Evolutionary conservation across 2,329 filamentous ascomycete genomes (phyloP).

Genomic region (Neofusicoccum ribis): DNA sequence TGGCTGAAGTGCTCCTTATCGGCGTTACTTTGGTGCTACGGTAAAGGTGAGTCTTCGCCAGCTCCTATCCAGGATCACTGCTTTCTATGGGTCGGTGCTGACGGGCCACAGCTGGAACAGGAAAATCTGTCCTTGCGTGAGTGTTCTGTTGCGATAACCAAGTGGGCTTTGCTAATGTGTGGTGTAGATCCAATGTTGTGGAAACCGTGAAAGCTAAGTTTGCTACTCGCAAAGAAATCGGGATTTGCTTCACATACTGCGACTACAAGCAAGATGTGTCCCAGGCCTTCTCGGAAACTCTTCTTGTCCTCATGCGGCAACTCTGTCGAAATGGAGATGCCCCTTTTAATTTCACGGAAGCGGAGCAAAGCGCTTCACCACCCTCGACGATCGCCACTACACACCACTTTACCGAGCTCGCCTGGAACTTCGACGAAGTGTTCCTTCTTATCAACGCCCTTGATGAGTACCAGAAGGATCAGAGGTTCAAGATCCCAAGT

Average conservation of each 20-base stretch:
- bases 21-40: no score
- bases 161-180: no score
- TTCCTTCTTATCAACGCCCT: constrained; percentile 2
- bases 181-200: no score
- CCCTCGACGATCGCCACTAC: background rate
- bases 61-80: no score
- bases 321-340: constrained; percentile 14
- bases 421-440: background rate
- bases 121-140: no score
- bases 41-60: no score
- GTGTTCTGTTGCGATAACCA: no score
- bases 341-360: background rate
- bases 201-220: background rate
- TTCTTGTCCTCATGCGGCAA: constrained; percentile 20
- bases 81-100: no score
- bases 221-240: background rate
- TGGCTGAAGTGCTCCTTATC: no score
- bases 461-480: background rate
- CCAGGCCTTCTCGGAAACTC: background rate
- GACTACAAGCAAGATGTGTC: constrained; percentile 23
- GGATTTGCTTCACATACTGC: constrained; percentile 28
- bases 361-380: background rate
- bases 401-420: background rate
- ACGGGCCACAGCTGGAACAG: no score
- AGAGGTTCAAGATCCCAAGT: background rate